Base-by-base conservation (phyloP, 164 flowering plant species). In the Warburgia ugandensis region DNA sequence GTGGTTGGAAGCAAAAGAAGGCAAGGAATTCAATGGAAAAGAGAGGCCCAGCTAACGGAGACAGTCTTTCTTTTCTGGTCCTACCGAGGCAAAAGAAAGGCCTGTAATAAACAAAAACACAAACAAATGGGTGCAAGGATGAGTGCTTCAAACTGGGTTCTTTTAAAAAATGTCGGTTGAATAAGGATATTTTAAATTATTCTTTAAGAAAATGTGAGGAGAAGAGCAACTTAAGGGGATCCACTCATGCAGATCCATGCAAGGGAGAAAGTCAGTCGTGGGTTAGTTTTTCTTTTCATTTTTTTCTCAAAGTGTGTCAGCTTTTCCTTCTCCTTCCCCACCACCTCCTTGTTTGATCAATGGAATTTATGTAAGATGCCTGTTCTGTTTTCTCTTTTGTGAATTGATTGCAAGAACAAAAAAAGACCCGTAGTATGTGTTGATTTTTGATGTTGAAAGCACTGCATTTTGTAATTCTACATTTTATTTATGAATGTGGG, bases 211-310 rank as follows among this genome's bases (percentile, higher is more conserved):
- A 27, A 30, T 19, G 2, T 16, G 45, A 39, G 31, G 44, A 29
- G n/a, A n/a, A 29, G 33, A 23, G 31, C 11, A 28, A 16, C 40
- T 28, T 37, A 16, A 40, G 17, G 28, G 17, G 26, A 25, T 11
- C 56, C 56, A 39, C 7, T 45, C 56, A 38, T 52, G 45, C 25
- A 52, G 27, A 8, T 17, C 36, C 22, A 36, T 52, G 44, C 33
- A 38, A 27, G n/a, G 54, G 41, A 14, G 20, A 21, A 43, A n/a
- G 48, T 2, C 14, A 26, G 29, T 19, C 32, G n/a, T 8, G 41
- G 5, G 14, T 37, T 37, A 20, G 13, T 37, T 37, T 19, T 17
- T 25, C 13, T n/a, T n/a, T n/a, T n/a, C n/a, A n/a, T n/a, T n/a
- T n/a, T n/a, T 45, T 29, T 6, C 7, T 26, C 32, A 45, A 45